phyloP scores from a whole-genome alignment of 106 monocot genomes.

The Vanilla planifolia region DNA sequence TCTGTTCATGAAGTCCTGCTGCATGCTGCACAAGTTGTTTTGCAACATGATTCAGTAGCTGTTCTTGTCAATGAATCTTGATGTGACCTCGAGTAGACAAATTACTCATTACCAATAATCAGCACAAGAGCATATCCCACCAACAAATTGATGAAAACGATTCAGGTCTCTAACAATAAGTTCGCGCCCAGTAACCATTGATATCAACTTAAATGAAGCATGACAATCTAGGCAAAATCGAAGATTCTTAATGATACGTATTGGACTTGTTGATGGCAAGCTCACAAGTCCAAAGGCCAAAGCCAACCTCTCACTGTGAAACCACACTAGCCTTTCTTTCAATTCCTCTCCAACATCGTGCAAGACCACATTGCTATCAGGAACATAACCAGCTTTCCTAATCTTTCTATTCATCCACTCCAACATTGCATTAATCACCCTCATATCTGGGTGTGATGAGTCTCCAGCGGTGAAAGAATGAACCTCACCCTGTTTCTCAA shows the following conservation, averaged over 20 bases:
- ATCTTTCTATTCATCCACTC: conserved; percentile 57
- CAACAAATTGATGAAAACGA: conserved; percentile 70
- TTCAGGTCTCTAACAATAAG: conserved; percentile 79
- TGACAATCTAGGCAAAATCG: conserved; percentile 82
- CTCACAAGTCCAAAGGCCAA: conserved; percentile 55
- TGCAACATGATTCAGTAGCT: too few species aligned
- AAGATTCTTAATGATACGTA: conserved; percentile 82
- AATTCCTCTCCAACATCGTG: conserved; percentile 53
- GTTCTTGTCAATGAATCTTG: background rate
- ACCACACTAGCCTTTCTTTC: conserved; percentile 50
- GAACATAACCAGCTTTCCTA: conserved; percentile 45
- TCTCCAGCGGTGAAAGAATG: conserved; percentile 64
- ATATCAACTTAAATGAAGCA: conserved; percentile 55
- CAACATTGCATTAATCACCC: conserved; percentile 64
- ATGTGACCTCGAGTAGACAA: background rate
- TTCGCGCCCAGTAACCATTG: conserved; percentile 45
- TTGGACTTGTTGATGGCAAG: conserved; percentile 27
- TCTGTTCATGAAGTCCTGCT: too few species aligned
- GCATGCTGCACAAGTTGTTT: too few species aligned
- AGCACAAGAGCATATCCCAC: conserved; percentile 67
- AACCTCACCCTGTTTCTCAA: conserved; percentile 53
- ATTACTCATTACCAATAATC: conserved; percentile 73
- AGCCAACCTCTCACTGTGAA: conserved; percentile 84
- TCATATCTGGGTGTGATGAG: conserved; percentile 45
- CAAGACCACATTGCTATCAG: conserved; percentile 39